Evolutionary conservation across 73 alveolate genomes (phyloP).

Genomic region (Effrenium voratum): DNA sequence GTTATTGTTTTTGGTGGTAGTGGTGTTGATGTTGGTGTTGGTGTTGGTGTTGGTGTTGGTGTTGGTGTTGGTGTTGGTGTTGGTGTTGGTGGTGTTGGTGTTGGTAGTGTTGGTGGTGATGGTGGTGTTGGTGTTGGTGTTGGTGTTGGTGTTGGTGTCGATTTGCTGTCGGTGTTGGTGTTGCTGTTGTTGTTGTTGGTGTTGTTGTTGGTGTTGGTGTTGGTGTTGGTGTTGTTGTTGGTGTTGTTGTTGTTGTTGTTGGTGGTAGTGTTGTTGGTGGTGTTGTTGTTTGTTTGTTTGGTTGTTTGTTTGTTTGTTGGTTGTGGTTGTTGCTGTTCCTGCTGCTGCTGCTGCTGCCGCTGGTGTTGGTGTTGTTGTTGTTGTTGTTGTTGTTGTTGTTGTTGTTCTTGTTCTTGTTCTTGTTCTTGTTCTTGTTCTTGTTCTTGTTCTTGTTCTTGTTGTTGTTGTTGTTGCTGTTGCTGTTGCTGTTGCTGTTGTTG

Average conservation of each 20-base stretch:
- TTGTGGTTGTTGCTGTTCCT: too few species aligned
- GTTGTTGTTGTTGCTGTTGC: too few species aligned
- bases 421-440: too few species aligned
- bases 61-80: neutral
- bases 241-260: neutral
- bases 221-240: neutral
- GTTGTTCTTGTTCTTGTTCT: too few species aligned
- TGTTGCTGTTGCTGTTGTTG: too few species aligned
- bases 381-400: too few species aligned
- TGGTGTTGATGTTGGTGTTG: neutral
- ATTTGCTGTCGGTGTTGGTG: neutral
- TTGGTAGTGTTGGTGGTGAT: neutral
- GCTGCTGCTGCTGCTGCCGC: too few species aligned
- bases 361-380: too few species aligned
- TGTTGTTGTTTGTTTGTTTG: neutral
- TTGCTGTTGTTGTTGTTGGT: neutral
- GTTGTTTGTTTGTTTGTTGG: too few species aligned
- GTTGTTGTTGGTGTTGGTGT: neutral
- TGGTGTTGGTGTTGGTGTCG: neutral
- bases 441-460: too few species aligned
- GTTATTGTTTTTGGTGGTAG: neutral
- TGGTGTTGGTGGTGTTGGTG: neutral
- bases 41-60: neutral
- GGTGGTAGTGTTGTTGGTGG: neutral
- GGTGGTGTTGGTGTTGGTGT: neutral